Percentiles rank a stretch among this genome's conserved stretches.
Evolutionary conservation across 225 moss, liverwort and hornwort species (phyloP).

Genomic region (Pleurozium schreberi): DNA sequence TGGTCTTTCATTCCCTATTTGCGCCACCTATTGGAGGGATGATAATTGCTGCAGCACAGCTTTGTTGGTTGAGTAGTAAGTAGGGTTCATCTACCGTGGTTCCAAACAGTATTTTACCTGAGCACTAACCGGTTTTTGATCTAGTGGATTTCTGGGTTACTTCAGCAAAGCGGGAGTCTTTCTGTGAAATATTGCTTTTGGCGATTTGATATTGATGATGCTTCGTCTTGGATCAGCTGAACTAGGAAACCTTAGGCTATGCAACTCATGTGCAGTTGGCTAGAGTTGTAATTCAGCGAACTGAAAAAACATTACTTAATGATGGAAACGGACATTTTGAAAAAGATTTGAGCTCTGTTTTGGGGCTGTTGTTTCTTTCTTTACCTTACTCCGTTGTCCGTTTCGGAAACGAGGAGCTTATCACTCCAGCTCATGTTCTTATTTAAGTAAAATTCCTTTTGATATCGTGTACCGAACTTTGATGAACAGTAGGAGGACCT

Average conservation of each 20-base stretch:
- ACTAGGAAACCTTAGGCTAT: background rate
- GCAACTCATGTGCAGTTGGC: slow-evolving; percentile 11
- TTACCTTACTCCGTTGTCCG: background rate
- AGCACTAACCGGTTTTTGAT: slow-evolving; percentile 35
- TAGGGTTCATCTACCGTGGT: background rate
- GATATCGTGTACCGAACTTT: background rate
- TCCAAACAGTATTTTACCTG: slow-evolving; percentile 14
- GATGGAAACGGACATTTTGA: slow-evolving; percentile 13
- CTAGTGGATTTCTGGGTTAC: slow-evolving; percentile 18
- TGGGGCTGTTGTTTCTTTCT: background rate
- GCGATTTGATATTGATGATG: slow-evolving; percentile 17
- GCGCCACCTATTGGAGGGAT: slow-evolving; percentile 23
- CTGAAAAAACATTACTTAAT: slow-evolving; percentile 4
- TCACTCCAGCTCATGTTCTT: background rate
- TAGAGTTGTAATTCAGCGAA: slow-evolving; percentile 14
- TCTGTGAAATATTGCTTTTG: slow-evolving; percentile 18
- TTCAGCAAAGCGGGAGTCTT: slow-evolving; percentile 13
- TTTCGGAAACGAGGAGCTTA: background rate
- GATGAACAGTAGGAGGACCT: background rate
- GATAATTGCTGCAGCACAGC: slow-evolving; percentile 23
- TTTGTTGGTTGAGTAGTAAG: slow-evolving; percentile 20
- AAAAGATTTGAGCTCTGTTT: background rate
- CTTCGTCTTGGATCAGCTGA: slow-evolving; percentile 12
- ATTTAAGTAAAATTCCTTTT: background rate
- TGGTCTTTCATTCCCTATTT: slow-evolving; percentile 22